phyloP scores from a whole-genome alignment of 2,329 filamentous ascomycete species.

The Pestalotiopsis fici region DNA sequence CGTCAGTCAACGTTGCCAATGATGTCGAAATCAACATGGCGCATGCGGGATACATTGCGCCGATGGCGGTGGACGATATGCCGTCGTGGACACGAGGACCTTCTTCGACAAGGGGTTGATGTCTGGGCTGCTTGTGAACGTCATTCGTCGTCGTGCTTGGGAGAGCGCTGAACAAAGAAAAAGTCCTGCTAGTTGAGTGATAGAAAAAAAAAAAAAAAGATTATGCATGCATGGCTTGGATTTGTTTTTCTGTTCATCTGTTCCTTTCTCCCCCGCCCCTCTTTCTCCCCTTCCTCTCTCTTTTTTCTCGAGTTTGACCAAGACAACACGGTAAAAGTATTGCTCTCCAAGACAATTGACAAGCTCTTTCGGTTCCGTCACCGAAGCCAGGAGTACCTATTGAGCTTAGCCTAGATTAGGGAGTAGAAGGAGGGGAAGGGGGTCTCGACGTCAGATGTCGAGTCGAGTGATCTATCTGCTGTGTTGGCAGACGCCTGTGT shows the following conservation, averaged over 20 bases:
- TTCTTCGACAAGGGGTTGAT: neutral
- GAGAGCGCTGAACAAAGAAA: neutral
- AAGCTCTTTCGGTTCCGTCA: neutral
- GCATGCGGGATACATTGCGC: neutral
- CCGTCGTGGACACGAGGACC: neutral
- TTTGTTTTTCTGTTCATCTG: neutral
- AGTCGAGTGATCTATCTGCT: neutral
- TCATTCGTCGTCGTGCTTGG: neutral
- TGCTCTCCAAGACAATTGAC: neutral
- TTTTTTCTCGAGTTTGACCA: too few relatives aligned
- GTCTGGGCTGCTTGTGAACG: neutral
- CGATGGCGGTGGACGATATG: neutral
- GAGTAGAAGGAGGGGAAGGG: too few relatives aligned
- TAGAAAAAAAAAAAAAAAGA: too few relatives aligned
- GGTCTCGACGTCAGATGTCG: neutral
- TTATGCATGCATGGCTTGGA: neutral
- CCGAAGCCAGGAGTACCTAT: neutral
- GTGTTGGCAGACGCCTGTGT: neutral
- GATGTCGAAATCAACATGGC: neutral
- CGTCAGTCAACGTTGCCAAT: neutral
- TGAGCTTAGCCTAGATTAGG: neutral
- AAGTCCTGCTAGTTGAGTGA: neutral
- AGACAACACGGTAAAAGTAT: neutral
- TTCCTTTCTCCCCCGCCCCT: too few relatives aligned
- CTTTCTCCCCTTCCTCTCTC: neutral